Evolutionary conservation across 2,329 filamentous ascomycete genomes (phyloP), one percentile per base, ranked within the genome.

Genomic region (Dothideomycetes sp.): DNA sequence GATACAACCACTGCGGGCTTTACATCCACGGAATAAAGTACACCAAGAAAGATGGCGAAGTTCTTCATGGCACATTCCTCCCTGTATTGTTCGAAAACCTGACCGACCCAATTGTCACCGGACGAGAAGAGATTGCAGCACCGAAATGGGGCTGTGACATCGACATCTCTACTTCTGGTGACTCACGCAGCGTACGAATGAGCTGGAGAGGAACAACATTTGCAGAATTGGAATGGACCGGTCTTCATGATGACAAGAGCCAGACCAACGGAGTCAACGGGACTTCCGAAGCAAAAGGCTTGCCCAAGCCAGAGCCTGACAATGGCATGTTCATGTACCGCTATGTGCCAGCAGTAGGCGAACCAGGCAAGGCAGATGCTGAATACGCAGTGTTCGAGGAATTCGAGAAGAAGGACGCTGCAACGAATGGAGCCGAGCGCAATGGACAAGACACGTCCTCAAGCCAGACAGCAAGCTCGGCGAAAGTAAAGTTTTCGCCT

Each of bases 1-100:
- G 75, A 1, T 80, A 80, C 51, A 66, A 61, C 15, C 67, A 69
- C 49, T 59, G 76, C 12, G 76, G 74, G 0, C 63, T 80, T 1
- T 79, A 74, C 51, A 67, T 80, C 8, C 76, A 80, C 45, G 76
- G 72, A 0, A 70, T 80, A 1, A 57, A 76, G 44, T 77, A 76
- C 46, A 62, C 56, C 2, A 70, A 67, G 47, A 59, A 64, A 2
- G 52, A 71, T 38, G 73, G 74, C 1, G 56, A 59, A 0, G 54
- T 63, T 0, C 49, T 74, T 1, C 55, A 57, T 12, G 75, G 73
- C 3, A 69, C 69, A 0, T 78, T 70, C 48, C 52, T 78, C 27
- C 68, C 72, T 0, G 59, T 78, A 1, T 54, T 78, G 0, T 73
- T 80, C 45, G 75, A 80, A 52, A 68, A 60, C 36, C 52, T 73